Evolutionary conservation across 1,139 yeast species (phyloP), one percentile per base, ranked within the genome.

Genomic region (Arxiozyma bovina): DNA sequence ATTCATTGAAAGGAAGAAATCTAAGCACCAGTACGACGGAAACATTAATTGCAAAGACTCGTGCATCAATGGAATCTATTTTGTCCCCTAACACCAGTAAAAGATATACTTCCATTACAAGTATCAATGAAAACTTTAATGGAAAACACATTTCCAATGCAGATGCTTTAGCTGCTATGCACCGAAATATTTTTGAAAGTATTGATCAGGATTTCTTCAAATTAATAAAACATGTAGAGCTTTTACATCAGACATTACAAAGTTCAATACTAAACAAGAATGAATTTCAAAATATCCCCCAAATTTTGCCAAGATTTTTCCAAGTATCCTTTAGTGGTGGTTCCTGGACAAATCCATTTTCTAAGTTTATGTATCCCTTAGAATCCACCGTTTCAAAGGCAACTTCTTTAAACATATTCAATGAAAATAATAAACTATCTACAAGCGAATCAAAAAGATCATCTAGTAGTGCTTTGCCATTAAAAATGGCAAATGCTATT

Each of bases 311-410:
- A n/a, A 72, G 93, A 55, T 82, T 84, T 62, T 68, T 85, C 9
- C 73, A 76, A 42, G 80, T 81, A 50, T 83, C 79, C 55, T 85
- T 82, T 65, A 82, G 82, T 61, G 91, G 89, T 11, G 90, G 89
- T 9, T 82, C 83, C 60, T 85, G 88, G 84, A 77, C 81, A 52
- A 85, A 83, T 61, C 87, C 87, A 38, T 82, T 83, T 61, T 50
- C 61, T 15, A 42, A 54, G 25, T 81, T 80, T 43, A 55, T 57
- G 34, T 52, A 54, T 40, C 50, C 56, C 0, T 45, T 46, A 18
- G 53, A 55, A 7, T 18, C 51, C 2, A 48, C 50, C 7, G 27
- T 21, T 34, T 50, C 52, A 20, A 50, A 54, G 15, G 25, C 42
- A 5, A 17, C 52, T 23, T 50, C 38, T 30, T 38, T 44, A 18